Percentiles rank a stretch among this genome's conserved stretches.
These are phyloP conservation scores for Pestalotiopsis sp. DNA, from an alignment of 2,329 filamentous ascomycete species.

Conservation along the genomic window DNA sequence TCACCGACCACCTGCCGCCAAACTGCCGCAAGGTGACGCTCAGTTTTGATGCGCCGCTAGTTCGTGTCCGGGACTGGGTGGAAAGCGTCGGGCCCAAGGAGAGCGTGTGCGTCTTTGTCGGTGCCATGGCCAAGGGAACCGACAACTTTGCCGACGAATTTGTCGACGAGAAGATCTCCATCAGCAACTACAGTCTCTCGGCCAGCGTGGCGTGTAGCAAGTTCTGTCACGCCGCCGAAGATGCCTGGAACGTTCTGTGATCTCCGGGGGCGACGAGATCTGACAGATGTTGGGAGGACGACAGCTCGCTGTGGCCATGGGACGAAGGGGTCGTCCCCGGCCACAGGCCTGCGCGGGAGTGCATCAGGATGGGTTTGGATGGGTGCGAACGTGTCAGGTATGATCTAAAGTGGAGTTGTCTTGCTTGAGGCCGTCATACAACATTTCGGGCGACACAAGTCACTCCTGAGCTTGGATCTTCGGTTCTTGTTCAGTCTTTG, in stretches of 20 bases:
- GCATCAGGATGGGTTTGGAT: conserved; percentile 22
- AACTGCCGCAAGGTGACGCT: conserved; percentile 98
- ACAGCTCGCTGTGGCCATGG: neutral
- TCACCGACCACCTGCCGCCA: conserved; percentile 92
- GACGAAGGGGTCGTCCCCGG: neutral
- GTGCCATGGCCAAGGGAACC: conserved; percentile 95
- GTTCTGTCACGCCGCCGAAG: conserved; percentile 97
- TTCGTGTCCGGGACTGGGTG: conserved; percentile 88
- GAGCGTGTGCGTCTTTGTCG: conserved; percentile 96
- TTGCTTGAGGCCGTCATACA: conserved; percentile 64
- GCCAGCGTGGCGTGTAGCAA: conserved; percentile 99
- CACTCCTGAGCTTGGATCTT: conserved; percentile 62
- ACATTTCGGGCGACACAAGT: conserved; percentile 65
- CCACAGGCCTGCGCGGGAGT: conserved; percentile 2
- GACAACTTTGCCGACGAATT: conserved; percentile 94
- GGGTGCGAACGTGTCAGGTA: conserved; percentile 33
- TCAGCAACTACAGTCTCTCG: conserved; percentile 97
- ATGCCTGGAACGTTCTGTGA: conserved; percentile 93
- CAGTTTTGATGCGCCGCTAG: conserved; percentile 88
- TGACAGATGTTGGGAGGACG: neutral
- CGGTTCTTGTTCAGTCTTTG: conserved; percentile 73
- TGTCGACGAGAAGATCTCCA: conserved; percentile 96
- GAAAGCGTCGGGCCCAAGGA: conserved; percentile 77
- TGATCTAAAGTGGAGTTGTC: conserved; percentile 30
- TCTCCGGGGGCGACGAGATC: conserved; percentile 2